These are phyloP conservation scores for Chaetomiaceae sp. DNA, from an alignment of 2,329 filamentous ascomycete species.

Conservation along the genomic window DNA sequence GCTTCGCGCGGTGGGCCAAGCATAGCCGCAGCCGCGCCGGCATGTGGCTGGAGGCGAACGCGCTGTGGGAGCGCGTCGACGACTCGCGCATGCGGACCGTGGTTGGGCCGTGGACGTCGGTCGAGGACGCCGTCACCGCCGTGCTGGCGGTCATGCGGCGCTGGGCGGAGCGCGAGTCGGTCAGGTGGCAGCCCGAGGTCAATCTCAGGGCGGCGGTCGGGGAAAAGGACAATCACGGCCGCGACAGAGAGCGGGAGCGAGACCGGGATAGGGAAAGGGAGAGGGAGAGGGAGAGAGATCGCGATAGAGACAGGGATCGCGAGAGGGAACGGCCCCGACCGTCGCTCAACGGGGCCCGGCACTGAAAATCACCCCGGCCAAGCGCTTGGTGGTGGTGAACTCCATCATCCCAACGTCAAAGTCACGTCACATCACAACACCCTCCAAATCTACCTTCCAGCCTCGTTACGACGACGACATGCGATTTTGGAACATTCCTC, in stretches of 20 bases:
- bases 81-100: slow-evolving; percentile 25
- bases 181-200: slow-evolving; percentile 41
- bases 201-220: slow-evolving; percentile 11
- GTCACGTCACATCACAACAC: no score
- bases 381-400: no score
- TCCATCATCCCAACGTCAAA: no score
- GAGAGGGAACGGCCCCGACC: slow-evolving; percentile 6
- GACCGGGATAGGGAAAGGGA: neutral
- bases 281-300: neutral
- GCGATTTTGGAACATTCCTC: no score
- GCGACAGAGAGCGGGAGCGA: slow-evolving; percentile 6
- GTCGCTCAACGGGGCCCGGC: slow-evolving; percentile 5
- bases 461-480: no score
- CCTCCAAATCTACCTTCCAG: no score
- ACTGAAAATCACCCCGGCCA: neutral
- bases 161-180: slow-evolving; percentile 40
- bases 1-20: slow-evolving; percentile 20
- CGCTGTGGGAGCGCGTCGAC: slow-evolving; percentile 26
- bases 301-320: slow-evolving; percentile 7
- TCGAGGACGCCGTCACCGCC: slow-evolving; percentile 38
- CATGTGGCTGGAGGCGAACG: slow-evolving; percentile 29
- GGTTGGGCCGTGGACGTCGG: slow-evolving; percentile 38
- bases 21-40: slow-evolving; percentile 28
- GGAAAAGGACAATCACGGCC: slow-evolving; percentile 2
- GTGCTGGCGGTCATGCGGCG: slow-evolving; percentile 36